Evolutionary conservation across 441 rosid species (phyloP), one percentile per base, ranked within the genome.

Genomic region (Gossypium schwendimanii): DNA sequence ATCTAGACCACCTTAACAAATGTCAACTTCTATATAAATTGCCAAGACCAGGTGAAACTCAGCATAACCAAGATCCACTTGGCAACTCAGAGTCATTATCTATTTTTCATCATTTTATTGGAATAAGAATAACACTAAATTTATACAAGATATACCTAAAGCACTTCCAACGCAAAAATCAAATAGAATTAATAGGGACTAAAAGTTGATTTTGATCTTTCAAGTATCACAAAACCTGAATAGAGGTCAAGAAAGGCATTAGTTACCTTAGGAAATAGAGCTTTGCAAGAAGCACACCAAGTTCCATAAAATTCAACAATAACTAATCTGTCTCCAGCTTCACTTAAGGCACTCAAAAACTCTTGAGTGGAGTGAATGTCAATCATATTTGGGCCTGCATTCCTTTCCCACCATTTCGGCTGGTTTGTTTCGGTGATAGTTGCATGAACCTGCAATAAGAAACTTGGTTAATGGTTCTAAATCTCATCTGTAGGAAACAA

Each of bases 381-480:
- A 8, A 89, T 73, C 98, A 94, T 94, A 83, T 94, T 94, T 54
- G 95, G 93, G 57, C 91, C 91, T 3, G 89, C 85, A 83, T 83
- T 90, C 84, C 78, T 90, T 78, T 94, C 98, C 98, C 98, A 92
- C 98, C 98, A 94, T 86, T 94, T 92, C 41, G 97, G 97, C 69
- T 84, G 90, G 69, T 92, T 89, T 2, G 94, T 88, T 78, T 89
- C 89, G 1, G 93, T 86, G 82, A 91, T 54, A 55, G 91, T 67
- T 10, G 94, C 96, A 78, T 80, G 83, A 23, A 83, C 91, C 98
- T 91, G 81, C 64, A 80, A 73, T 49, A 67, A 73, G 58, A 57
- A 70, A 18, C 62, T 10, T 45, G 64, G 52, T 68, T 66, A 70
- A 64, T 54, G 57, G 36, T 3, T 18, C 69, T 45, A 33, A 20